Conservation (phyloP, 306 rosid genomes). For the Astragalus glycyphyllos region DNA sequence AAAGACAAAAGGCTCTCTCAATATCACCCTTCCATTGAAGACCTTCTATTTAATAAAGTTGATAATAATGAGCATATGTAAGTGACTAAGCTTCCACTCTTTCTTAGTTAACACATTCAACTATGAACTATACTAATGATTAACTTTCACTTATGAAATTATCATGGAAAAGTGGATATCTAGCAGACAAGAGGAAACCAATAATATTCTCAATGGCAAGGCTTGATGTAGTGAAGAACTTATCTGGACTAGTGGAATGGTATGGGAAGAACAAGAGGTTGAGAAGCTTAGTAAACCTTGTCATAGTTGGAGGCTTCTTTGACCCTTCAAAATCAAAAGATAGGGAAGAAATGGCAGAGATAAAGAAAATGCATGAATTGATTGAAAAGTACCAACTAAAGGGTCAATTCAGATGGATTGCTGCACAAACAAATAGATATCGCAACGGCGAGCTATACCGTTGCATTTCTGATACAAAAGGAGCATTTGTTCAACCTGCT, state of each 20-base stretch:
- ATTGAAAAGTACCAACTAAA: constrained; percentile 72
- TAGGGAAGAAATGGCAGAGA: constrained; percentile 85
- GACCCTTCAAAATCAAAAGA: constrained; percentile 94
- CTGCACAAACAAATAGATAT: constrained; percentile 77
- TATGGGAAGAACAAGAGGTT: constrained; percentile 76
- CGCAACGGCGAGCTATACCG: constrained; percentile 92
- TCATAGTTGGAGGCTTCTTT: constrained; percentile 90
- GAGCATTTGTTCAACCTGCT: constrained; percentile 96
- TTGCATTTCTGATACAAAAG: constrained; percentile 78
- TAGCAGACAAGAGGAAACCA: constrained; percentile 75
- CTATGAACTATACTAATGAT: constrained; percentile 27
- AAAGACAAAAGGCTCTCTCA: constrained; percentile 59
- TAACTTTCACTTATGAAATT: constrained; percentile 16
- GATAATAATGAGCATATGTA: constrained; percentile 82
- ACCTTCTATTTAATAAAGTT: constrained; percentile 63
- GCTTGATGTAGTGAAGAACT: constrained; percentile 86
- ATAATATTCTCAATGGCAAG: constrained; percentile 94
- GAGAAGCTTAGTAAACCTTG: constrained; percentile 81
- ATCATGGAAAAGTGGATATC: constrained; percentile 64
- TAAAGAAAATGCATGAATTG: constrained; percentile 72
- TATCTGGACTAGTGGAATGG: constrained; percentile 81
- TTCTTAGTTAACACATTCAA: not conserved
- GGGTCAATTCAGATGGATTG: constrained; percentile 95
- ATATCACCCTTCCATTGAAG: constrained; percentile 79
- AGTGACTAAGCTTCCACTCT: constrained; percentile 33